phyloP scores from a whole-genome alignment of 2,329 filamentous ascomycete genomes.

The Fonsecaea pugnacius region DNA sequence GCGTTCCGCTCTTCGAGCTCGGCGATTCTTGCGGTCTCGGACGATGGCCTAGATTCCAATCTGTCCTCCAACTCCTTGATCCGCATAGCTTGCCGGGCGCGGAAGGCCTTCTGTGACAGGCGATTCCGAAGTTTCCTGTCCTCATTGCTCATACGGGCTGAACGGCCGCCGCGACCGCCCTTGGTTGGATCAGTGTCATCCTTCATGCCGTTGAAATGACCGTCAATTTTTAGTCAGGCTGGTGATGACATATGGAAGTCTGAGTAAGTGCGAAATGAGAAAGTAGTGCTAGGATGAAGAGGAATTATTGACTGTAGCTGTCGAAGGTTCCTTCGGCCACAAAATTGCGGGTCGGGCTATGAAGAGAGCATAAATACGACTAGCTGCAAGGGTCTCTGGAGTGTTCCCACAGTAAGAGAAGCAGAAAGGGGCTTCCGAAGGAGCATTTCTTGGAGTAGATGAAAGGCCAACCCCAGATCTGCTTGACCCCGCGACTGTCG shows the following conservation, averaged over 20 bases:
- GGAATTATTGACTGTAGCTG: background rate
- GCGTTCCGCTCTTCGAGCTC: slow-evolving; percentile 20
- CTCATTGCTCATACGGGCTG: slow-evolving; percentile 13
- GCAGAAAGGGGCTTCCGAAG: background rate
- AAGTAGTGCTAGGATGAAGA: background rate
- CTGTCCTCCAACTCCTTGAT: slow-evolving; percentile 29
- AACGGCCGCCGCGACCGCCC: slow-evolving; percentile 1
- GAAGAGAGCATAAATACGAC: background rate
- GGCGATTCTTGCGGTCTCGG: slow-evolving; percentile 20
- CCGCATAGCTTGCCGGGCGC: slow-evolving; percentile 22
- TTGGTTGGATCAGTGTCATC: background rate
- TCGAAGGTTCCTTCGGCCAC: background rate
- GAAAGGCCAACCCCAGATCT: background rate
- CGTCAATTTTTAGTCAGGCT: background rate
- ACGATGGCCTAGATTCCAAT: slow-evolving; percentile 5
- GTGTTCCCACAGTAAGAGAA: background rate
- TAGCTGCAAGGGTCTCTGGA: background rate
- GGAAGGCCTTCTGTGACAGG: slow-evolving; percentile 27
- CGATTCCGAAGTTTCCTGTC: slow-evolving; percentile 26
- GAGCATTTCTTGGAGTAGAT: background rate
- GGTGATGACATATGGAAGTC: slow-evolving; percentile 5
- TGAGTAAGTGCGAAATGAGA: slow-evolving; percentile 1
- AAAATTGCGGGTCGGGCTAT: background rate
- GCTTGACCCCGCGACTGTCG: background rate
- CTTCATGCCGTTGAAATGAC: background rate